Base-by-base conservation (phyloP, 345 rosid genomes). In the Salix udensis region DNA sequence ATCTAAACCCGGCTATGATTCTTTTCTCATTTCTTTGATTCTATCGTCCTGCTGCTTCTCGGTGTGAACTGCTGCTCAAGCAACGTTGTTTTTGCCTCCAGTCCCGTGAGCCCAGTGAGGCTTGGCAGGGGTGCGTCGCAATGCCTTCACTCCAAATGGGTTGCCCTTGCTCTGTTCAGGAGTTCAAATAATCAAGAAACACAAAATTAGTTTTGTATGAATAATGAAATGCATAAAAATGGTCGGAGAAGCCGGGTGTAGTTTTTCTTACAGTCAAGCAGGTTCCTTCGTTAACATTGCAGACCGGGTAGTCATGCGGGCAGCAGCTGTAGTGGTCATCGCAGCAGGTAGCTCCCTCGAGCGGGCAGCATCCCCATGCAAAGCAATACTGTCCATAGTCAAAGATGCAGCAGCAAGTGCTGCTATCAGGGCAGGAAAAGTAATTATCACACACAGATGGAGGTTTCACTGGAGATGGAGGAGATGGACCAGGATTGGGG, bases 361-460 rank as follows among this genome's bases (percentile, higher is more conserved):
- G 89, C 0, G 97, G 96, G 86, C 99, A 92, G 88, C 99, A 93
- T 75, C 98, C 99, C 98, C 99, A 96, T 40, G 82, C 84, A 65
- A 91, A 92, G 84, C 99, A 93, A 74, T 81, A 84, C 74, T 82
- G 86, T 37, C 74, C 88, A 40, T 82, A 91, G 82, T 90, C 86
- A 12, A 66, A 93, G 6, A 88, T 53, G 50, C 99, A 96, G 87
- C 98, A 96, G 82, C 99, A 96, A 75, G 98, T 96, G 75, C 74
- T 89, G 81, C 93, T 87, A 77, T 85, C 87, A 2, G 97, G 91
- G 76, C 98, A 96, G 55, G 81, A 31, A 65, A 81, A 90, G 74
- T 85, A 91, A 58, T 67, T 87, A 78, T 96, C 98, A 53, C 98
- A 95, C 1, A 81, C 86, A 1, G 86, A 71, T 12, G 97, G 97